A percentile compares a stretch with the other conserved stretches of the same genome.
Conservation (phyloP, 306 rosid genomes). For the Vigna trinervia region DNA sequence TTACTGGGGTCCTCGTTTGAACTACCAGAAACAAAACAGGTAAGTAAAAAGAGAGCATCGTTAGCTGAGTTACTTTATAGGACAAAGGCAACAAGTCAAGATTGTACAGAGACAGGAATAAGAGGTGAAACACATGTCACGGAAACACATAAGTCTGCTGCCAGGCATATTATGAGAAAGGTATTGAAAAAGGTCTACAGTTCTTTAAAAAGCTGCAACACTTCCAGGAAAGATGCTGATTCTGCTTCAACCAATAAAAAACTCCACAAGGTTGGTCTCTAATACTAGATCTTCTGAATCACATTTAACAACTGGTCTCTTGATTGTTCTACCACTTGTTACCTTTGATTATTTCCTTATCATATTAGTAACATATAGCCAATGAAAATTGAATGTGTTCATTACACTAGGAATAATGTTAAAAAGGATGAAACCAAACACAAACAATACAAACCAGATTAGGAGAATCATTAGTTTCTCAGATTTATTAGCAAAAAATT, state of each 20-base stretch:
- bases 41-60: constrained; percentile 68
- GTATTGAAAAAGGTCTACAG: constrained; percentile 59
- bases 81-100: constrained; percentile 58
- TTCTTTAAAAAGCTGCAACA: constrained; percentile 55
- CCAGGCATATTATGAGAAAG: constrained; percentile 65
- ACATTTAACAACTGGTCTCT: constrained; percentile 30
- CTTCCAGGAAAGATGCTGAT: constrained; percentile 43
- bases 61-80: constrained; percentile 70
- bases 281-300: constrained; percentile 43
- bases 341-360: constrained; percentile 27
- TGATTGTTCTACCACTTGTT: constrained; percentile 27
- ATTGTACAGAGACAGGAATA: constrained; percentile 44
- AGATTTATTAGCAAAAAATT: constrained; percentile 22
- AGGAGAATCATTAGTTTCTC: constrained; percentile 16
- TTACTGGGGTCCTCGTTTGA: constrained; percentile 76
- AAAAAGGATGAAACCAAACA: constrained; percentile 8
- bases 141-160: constrained; percentile 54
- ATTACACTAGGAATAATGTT: constrained; percentile 22
- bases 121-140: constrained; percentile 49
- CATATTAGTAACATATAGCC: constrained; percentile 20
- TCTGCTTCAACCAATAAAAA: constrained; percentile 65
- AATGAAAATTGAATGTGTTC: constrained; percentile 11
- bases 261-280: constrained; percentile 72
- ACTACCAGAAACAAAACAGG: constrained; percentile 58
- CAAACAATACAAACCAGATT: constrained; percentile 23